Conservation (phyloP, 2,329 filamentous ascomycete genomes). For the Diaporthe ilicicola region DNA sequence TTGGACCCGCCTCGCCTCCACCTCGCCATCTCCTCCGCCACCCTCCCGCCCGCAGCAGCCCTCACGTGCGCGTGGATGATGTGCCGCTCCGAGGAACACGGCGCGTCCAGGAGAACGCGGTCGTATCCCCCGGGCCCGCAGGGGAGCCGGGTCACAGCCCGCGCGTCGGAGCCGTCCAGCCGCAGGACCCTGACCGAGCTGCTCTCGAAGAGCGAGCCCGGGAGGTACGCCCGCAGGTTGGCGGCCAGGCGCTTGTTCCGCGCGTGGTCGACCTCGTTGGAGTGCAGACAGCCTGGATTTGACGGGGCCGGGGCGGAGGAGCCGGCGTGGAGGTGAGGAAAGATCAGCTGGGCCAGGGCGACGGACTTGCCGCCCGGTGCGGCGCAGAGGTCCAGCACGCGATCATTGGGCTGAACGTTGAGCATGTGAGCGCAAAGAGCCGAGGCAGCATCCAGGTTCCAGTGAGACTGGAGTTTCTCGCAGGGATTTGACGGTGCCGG, state of each 20-base stretch:
- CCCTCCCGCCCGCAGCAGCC: constrained; percentile 41
- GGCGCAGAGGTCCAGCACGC: constrained; percentile 50
- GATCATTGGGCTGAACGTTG: constrained; percentile 44
- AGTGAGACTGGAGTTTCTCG: constrained; percentile 39
- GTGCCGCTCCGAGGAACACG: constrained; percentile 51
- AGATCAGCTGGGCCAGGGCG: constrained; percentile 43
- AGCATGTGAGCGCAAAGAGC: constrained; percentile 44
- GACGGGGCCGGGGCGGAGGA: constrained; percentile 35
- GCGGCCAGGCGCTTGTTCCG: constrained; percentile 43
- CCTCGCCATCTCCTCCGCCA: constrained; percentile 46
- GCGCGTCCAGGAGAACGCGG: constrained; percentile 50
- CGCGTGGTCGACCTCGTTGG: constrained; percentile 45
- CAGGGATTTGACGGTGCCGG: constrained; percentile 13
- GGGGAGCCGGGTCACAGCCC: constrained; percentile 39
- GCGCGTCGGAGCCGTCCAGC: constrained; percentile 39
- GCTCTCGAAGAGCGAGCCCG: constrained; percentile 35
- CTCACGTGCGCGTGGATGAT: constrained; percentile 46
- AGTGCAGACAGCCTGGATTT: constrained; percentile 43
- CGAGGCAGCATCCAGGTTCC: constrained; percentile 43
- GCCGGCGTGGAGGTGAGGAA: constrained; percentile 32
- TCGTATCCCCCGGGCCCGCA: constrained; percentile 46
- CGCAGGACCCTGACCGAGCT: constrained; percentile 38
- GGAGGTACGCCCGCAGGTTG: constrained; percentile 40
- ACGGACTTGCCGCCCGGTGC: constrained; percentile 48
- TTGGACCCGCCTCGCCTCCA: constrained; percentile 48